A percentile compares a stretch with the other conserved stretches of the same genome.
phyloP scores from a whole-genome alignment of 495 filamentous ascomycete genomes.

The Chaetomium cochliodes region DNA sequence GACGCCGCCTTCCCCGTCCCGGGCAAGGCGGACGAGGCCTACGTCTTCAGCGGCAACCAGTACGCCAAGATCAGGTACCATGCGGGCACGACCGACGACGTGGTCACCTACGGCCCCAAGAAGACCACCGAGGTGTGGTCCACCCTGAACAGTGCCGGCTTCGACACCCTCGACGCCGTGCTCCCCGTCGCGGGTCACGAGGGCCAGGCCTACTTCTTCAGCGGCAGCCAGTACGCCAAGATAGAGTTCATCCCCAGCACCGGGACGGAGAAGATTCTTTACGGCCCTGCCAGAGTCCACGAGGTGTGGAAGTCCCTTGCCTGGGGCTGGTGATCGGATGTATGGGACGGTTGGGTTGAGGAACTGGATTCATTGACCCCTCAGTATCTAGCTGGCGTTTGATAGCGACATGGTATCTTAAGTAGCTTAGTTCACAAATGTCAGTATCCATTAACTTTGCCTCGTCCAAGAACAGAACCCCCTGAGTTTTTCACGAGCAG shows the following conservation, averaged over 20 bases:
- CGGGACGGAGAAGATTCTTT: background rate
- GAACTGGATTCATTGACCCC: background rate
- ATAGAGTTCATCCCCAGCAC: slow-evolving; percentile 1
- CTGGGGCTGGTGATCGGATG: background rate
- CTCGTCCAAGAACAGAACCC: no score
- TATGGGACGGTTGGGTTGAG: background rate
- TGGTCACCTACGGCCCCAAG: slow-evolving; percentile 14
- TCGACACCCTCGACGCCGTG: slow-evolving; percentile 13
- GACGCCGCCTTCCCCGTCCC: slow-evolving; percentile 18
- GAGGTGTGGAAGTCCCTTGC: slow-evolving; percentile 13
- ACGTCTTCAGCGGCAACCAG: slow-evolving; percentile 20
- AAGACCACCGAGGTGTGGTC: slow-evolving; percentile 4
- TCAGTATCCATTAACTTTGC: no score
- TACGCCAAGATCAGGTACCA: slow-evolving; percentile 14
- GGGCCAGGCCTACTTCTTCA: slow-evolving; percentile 7
- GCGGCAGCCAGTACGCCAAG: slow-evolving; percentile 10
- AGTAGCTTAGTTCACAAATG: no score
- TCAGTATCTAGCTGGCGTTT: no score
- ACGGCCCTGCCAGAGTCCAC: background rate
- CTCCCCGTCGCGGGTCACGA: background rate
- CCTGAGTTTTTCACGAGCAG: no score
- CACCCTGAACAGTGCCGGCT: background rate
- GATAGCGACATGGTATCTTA: no score
- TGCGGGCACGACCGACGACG: background rate
- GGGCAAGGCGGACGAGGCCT: slow-evolving; percentile 10